phyloP scores from a whole-genome alignment of 1,139 yeast species.

The Protomyces inundatus region DNA sequence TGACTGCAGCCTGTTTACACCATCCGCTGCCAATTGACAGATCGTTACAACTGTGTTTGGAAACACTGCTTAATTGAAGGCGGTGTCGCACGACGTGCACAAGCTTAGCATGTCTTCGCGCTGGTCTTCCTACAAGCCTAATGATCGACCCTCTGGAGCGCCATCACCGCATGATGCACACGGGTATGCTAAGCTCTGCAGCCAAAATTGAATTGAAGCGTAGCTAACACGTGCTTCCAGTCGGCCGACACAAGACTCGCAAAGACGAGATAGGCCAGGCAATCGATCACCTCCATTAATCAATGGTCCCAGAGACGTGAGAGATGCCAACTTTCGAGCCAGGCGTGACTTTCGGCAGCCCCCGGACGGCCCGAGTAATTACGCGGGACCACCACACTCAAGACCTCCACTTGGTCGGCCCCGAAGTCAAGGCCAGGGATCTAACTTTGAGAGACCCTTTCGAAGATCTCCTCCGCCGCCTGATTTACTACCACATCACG shows the following conservation, averaged over 20 bases:
- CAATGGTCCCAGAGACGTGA: background rate
- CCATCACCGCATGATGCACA: background rate
- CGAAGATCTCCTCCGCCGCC: background rate
- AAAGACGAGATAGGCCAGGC: background rate
- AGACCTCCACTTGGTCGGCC: background rate
- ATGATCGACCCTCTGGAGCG: background rate
- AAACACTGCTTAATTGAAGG: too few species aligned
- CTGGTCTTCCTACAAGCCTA: background rate
- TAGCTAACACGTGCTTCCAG: background rate
- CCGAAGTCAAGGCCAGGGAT: background rate
- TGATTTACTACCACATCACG: background rate
- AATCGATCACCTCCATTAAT: background rate
- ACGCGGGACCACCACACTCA: background rate
- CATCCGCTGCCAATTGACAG: too few species aligned
- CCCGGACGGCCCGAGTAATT: background rate
- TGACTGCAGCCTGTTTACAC: too few species aligned
- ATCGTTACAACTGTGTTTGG: too few species aligned
- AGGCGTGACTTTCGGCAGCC: background rate
- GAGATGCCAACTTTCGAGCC: background rate
- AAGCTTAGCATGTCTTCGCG: background rate
- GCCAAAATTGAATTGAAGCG: background rate
- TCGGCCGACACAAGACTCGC: background rate
- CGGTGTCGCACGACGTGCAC: too few species aligned
- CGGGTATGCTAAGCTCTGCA: background rate
- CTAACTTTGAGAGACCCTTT: background rate